Base-by-base conservation (phyloP, 768 basidiomycete species). In the Grammothele lineata region DNA sequence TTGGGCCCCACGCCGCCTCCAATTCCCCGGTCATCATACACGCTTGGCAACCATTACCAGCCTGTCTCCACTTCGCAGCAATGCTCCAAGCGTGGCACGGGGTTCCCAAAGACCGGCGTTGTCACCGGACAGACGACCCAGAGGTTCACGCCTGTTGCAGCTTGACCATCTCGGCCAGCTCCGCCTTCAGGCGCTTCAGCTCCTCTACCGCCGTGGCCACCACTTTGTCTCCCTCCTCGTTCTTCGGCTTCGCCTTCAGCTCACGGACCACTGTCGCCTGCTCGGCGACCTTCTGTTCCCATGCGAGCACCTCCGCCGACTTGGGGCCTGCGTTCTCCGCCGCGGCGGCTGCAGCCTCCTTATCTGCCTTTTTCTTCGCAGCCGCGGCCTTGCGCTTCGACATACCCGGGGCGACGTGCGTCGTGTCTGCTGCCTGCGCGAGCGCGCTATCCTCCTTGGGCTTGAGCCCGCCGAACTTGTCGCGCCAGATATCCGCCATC, bases 401-500 rank as follows among this genome's bases (percentile, higher is more conserved):
- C 66, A 80, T 83, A 36, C 73, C 73, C 30, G 74, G 68, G 5
- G 67, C 73, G 19, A 73, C 73, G 19, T 70, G 62, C 15, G 67
- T 68, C 47, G 69, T 72, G 21, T 70, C 63, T 3, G 59, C 43
- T 69, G 70, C 41, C 50, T 76, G 70, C 46, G 63, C 56, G 62
- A 66, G 33, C 62, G 65, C 10, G 62, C 19, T 5, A 19, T 59
- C 70, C 57, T 45, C 63, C 55, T 43, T 71, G 45, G 61, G 68
- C 55, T 71, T 76, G 60, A 25, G 67, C 2, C 95, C 95, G 3
- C 86, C 86, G 57, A 93, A 99, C 64, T 80, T 81, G 38, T 66
- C 66, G 56, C 84, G 77, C 85, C 87, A 98, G 5, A 78, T 75
- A 24, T 92, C 85, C 21, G 83, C 85, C 85, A 85, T 86, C 61